phyloP scores from a whole-genome alignment of 1,284 basidiomycete species.

The Cryptococcus sp. region DNA sequence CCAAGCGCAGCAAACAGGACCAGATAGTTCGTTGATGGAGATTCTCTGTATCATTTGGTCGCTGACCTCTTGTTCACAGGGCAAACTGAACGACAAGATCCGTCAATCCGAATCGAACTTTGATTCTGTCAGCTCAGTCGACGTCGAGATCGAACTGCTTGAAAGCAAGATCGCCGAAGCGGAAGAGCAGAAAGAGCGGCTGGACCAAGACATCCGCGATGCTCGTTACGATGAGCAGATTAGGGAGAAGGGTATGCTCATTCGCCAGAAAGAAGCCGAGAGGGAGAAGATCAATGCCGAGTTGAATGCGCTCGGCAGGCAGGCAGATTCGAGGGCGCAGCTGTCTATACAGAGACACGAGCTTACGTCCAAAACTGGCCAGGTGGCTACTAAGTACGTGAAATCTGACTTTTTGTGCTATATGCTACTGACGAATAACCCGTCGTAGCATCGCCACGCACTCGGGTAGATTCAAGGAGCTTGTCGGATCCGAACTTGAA shows the following conservation, averaged over 20 bases:
- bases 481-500: conserved; percentile 64
- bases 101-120: conserved; percentile 60
- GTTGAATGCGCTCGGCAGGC: conserved; percentile 70
- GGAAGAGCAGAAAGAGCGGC: conserved; percentile 60
- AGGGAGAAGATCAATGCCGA: conserved; percentile 74
- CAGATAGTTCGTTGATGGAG: conserved; percentile 61
- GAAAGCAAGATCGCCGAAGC: conserved; percentile 71
- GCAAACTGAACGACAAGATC: conserved; percentile 37
- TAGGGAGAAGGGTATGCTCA: conserved; percentile 61
- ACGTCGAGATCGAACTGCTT: conserved; percentile 63
- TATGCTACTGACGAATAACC: conserved; percentile 8
- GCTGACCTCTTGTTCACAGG: conserved; percentile 40
- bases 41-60: background rate
- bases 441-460: conserved; percentile 63
- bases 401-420: background rate
- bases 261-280: conserved; percentile 67
- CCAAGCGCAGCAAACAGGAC: conserved; percentile 56
- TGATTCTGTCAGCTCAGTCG: conserved; percentile 62
- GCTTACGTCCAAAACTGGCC: conserved; percentile 64
- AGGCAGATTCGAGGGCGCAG: conserved; percentile 80
- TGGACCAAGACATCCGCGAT: conserved; percentile 63
- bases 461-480: conserved; percentile 64
- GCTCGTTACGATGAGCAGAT: conserved; percentile 72
- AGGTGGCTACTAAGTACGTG: conserved; percentile 69
- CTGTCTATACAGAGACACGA: conserved; percentile 75